Evolutionary conservation across 2,329 filamentous ascomycete species (phyloP).

Genomic region (Sphaceloma murrayae): DNA sequence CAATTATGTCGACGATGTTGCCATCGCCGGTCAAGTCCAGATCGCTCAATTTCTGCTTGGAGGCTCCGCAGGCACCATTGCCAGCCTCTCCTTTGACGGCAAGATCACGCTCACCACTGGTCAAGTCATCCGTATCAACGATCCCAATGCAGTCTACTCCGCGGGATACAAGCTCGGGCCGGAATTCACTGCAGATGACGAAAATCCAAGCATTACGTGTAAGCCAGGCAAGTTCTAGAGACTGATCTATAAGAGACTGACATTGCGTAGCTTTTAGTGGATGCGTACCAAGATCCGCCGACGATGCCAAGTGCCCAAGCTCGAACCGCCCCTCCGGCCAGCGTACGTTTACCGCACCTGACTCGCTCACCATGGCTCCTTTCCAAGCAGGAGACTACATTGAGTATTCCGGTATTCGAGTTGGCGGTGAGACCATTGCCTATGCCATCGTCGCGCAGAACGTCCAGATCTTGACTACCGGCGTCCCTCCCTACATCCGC

Average conservation of each 20-base stretch:
- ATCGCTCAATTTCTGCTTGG: conserved; percentile 32
- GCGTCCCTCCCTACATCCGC: conserved; percentile 33
- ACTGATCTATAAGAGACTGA: no score
- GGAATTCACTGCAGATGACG: conserved; percentile 41
- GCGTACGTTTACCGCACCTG: conserved; percentile 27
- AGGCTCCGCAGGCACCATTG: conserved; percentile 31
- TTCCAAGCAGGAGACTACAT: conserved; percentile 35
- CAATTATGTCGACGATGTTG: conserved; percentile 31
- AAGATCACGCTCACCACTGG: conserved; percentile 32
- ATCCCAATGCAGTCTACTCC: conserved; percentile 21
- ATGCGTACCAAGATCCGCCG: conserved; percentile 38
- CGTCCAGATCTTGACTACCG: conserved; percentile 32
- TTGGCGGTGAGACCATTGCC: conserved; percentile 29
- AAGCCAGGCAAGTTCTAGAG: not conserved
- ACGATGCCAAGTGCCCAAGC: conserved; percentile 30
- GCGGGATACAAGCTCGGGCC: conserved; percentile 30
- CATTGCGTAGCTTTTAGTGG: conserved; percentile 36
- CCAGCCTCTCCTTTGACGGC: conserved; percentile 26
- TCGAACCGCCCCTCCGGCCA: conserved; percentile 30
- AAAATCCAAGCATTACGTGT: conserved; percentile 33
- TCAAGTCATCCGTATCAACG: conserved; percentile 24
- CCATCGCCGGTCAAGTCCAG: conserved; percentile 34
- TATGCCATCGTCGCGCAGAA: conserved; percentile 33
- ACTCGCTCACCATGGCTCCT: conserved; percentile 35
- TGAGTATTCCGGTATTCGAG: conserved; percentile 32